Evolutionary conservation across 495 filamentous ascomycete species (phyloP).

Genomic region (Penicillium roqueforti): DNA sequence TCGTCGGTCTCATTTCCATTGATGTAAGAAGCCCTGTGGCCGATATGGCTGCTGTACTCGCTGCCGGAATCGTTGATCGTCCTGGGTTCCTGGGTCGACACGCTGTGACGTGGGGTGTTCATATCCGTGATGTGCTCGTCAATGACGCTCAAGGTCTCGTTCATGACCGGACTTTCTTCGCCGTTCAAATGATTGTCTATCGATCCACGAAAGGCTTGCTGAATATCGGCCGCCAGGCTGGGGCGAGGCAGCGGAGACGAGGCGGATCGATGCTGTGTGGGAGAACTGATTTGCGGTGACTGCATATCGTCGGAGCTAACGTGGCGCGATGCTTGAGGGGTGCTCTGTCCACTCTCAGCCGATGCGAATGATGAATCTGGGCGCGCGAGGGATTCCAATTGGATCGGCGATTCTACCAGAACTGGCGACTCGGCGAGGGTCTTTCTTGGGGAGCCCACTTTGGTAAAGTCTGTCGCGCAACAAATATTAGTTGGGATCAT

Average conservation of each 20-base stretch:
- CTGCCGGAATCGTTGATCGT: slow-evolving; percentile 77
- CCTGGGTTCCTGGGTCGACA: slow-evolving; percentile 47
- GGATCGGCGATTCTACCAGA: slow-evolving; percentile 21
- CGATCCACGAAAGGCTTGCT: slow-evolving; percentile 45
- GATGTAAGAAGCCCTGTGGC: slow-evolving; percentile 80
- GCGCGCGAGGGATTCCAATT: slow-evolving; percentile 23
- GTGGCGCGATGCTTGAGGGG: slow-evolving; percentile 48
- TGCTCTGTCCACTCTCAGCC: slow-evolving; percentile 36
- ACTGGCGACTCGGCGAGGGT: slow-evolving; percentile 21
- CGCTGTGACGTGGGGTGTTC: slow-evolving; percentile 64
- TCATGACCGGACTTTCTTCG: slow-evolving; percentile 80
- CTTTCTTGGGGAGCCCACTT: not conserved
- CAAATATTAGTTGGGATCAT: not conserved
- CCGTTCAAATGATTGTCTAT: slow-evolving; percentile 41
- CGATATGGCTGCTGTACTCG: slow-evolving; percentile 78
- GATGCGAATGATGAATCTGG: slow-evolving; percentile 21
- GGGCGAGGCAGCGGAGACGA: slow-evolving; percentile 42
- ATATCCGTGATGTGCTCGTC: slow-evolving; percentile 97
- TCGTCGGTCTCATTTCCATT: slow-evolving; percentile 85
- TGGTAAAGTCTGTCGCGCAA: slow-evolving; percentile 21
- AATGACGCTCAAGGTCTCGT: slow-evolving; percentile 95
- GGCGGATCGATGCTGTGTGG: slow-evolving; percentile 36
- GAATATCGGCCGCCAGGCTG: slow-evolving; percentile 40
- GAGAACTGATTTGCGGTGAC: slow-evolving; percentile 19
- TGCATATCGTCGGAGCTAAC: slow-evolving; percentile 34